A percentile compares a stretch with the other conserved stretches of the same genome.
Evolutionary conservation across 2,329 filamentous ascomycete genomes (phyloP).

Genomic region (Aspergillus brasiliensis): DNA sequence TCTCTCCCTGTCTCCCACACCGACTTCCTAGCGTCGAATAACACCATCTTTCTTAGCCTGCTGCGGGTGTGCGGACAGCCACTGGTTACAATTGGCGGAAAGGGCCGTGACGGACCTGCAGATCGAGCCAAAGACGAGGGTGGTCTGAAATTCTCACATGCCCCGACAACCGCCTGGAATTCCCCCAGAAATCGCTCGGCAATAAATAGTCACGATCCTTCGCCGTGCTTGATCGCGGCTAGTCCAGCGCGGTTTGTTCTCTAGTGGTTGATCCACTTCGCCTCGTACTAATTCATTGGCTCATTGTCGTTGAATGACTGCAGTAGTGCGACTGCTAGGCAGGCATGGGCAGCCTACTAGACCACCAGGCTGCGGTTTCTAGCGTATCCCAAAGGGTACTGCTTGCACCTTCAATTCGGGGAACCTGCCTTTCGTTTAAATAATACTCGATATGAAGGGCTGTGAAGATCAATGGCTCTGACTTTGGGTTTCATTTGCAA

Average conservation of each 20-base stretch:
- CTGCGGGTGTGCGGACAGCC: background rate
- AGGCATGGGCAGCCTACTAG: slow-evolving; percentile 6
- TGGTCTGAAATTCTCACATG: slow-evolving; percentile 5
- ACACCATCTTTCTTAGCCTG: background rate
- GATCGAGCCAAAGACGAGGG: slow-evolving; percentile 5
- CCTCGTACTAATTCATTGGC: slow-evolving; percentile 5
- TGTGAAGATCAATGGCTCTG: background rate
- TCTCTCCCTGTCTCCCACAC: background rate
- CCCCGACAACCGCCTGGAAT: slow-evolving; percentile 3
- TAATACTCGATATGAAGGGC: background rate
- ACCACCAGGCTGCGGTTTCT: background rate
- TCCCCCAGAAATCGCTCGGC: background rate
- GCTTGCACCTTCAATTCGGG: slow-evolving; percentile 8
- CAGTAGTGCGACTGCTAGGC: slow-evolving; percentile 2
- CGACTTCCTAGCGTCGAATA: slow-evolving; percentile 3
- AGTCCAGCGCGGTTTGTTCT: slow-evolving; percentile 8
- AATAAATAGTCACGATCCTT: slow-evolving; percentile 4
- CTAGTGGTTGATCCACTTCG: background rate
- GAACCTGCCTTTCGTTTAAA: slow-evolving; percentile 12
- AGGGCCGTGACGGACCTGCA: slow-evolving; percentile 6
- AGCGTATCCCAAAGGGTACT: background rate
- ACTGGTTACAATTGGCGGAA: slow-evolving; percentile 1
- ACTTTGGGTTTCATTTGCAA: background rate
- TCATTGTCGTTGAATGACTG: slow-evolving; percentile 3
- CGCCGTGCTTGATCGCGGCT: slow-evolving; percentile 13